These are phyloP conservation scores for Fusarium newnesense DNA, from an alignment of 2,329 filamentous ascomycete genomes.

Conservation along the genomic window DNA sequence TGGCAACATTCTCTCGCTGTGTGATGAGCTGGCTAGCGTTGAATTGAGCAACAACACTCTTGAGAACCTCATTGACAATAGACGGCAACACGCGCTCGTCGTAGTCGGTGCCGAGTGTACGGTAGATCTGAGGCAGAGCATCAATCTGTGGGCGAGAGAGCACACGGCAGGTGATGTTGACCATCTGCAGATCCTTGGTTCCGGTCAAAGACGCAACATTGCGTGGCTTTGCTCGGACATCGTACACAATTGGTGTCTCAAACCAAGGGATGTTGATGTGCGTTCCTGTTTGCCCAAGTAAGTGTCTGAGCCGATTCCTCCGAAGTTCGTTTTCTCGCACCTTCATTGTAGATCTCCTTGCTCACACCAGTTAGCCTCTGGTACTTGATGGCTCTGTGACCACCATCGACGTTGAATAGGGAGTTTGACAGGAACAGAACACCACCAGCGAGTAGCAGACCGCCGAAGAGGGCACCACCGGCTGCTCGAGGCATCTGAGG, in stretches of 20 bases:
- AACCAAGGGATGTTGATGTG: slow-evolving; percentile 96
- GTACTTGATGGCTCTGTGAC: slow-evolving; percentile 99
- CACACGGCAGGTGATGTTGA: slow-evolving; percentile 99
- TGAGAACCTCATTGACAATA: slow-evolving; percentile 98
- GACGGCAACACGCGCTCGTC: slow-evolving; percentile 96
- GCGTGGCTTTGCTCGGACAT: slow-evolving; percentile 96
- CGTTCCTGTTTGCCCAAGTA: slow-evolving; percentile 70
- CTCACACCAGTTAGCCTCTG: slow-evolving; percentile 90
- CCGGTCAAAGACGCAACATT: slow-evolving; percentile 97
- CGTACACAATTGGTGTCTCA: slow-evolving; percentile 95
- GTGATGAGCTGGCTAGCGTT: slow-evolving; percentile 98
- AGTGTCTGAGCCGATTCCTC: slow-evolving; percentile 30
- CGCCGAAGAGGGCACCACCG: slow-evolving; percentile 53
- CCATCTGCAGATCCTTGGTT: slow-evolving; percentile 99
- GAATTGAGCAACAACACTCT: slow-evolving; percentile 99
- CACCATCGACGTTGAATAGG: slow-evolving; percentile 90
- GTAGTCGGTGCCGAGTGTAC: slow-evolving; percentile 94
- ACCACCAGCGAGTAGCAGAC: slow-evolving; percentile 60
- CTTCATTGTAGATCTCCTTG: slow-evolving; percentile 97
- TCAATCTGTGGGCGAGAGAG: slow-evolving; percentile 89
- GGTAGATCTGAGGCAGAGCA: slow-evolving; percentile 95
- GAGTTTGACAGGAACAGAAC: slow-evolving; percentile 66
- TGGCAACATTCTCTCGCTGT: slow-evolving; percentile 95
- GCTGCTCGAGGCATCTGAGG: slow-evolving; percentile 55
- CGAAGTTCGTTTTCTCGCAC: slow-evolving; percentile 56